A percentile compares a stretch with the other conserved stretches of the same genome.
Conservation (phyloP, 441 rosid species). For the Adansonia rubrostipa region DNA sequence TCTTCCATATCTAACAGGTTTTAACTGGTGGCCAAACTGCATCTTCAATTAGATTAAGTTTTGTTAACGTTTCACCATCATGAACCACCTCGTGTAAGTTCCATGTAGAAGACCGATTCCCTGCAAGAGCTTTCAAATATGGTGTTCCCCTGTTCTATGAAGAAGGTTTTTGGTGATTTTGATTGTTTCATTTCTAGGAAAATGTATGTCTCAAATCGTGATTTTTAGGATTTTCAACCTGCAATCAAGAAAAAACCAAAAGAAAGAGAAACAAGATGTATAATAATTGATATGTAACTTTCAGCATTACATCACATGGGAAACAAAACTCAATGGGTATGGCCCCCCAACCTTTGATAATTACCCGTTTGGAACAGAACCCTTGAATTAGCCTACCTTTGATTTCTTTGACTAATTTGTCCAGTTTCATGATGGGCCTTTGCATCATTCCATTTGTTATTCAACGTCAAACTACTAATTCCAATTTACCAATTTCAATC, state of each 20-base stretch:
- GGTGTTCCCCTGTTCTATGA: not conserved
- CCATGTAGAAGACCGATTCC: slow-evolving; percentile 23
- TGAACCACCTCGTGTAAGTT: slow-evolving; percentile 30
- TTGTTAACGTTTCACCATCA: slow-evolving; percentile 42
- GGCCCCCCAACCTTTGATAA: slow-evolving; percentile 43
- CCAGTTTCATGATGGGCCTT: not conserved
- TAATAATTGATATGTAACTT: not conserved
- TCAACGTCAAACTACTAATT: not conserved
- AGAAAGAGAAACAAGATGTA: not conserved
- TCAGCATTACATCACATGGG: slow-evolving; percentile 21
- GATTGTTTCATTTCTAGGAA: not conserved
- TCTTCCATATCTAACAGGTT: slow-evolving; percentile 31
- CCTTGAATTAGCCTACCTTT: slow-evolving; percentile 1
- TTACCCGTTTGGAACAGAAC: not conserved
- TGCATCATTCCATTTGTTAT: not conserved
- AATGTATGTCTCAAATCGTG: slow-evolving; percentile 35
- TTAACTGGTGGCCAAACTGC: slow-evolving; percentile 18
- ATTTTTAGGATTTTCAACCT: slow-evolving; percentile 13
- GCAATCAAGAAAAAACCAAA: not conserved
- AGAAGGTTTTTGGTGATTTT: not conserved
- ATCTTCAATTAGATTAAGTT: slow-evolving; percentile 23
- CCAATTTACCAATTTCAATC: not conserved
- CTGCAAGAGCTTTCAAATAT: slow-evolving; percentile 22
- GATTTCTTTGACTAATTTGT: slow-evolving; percentile 9
- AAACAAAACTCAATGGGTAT: slow-evolving; percentile 41